phyloP scores from a whole-genome alignment of 1,284 basidiomycete genomes.

The Ustilago lituana region DNA sequence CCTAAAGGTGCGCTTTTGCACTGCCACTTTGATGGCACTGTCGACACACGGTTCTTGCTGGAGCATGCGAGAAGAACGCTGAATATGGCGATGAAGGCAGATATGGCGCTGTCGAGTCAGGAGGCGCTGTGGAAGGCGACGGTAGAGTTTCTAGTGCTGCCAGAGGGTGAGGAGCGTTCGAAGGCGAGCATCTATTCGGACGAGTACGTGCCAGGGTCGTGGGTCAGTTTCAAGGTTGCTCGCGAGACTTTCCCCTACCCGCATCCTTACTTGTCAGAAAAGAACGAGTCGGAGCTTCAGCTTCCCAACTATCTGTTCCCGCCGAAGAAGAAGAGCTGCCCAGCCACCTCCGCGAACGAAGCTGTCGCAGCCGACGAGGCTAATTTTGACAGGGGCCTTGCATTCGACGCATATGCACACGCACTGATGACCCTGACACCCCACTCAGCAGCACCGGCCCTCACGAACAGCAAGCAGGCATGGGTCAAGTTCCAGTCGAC shows the following conservation, averaged over 20 bases:
- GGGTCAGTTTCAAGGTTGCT: conserved; percentile 42
- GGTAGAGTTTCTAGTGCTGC: conserved; percentile 40
- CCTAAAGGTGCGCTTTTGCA: conserved; percentile 56
- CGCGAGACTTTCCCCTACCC: conserved; percentile 39
- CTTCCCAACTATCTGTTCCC: conserved; percentile 25
- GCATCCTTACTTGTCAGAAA: conserved; percentile 30
- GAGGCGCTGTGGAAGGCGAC: conserved; percentile 39
- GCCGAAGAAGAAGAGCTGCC: background rate
- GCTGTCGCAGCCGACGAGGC: background rate
- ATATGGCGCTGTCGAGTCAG: conserved; percentile 19
- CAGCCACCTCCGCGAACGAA: background rate
- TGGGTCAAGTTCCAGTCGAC: conserved; percentile 58
- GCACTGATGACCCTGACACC: conserved; percentile 58
- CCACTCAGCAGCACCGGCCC: conserved; percentile 10
- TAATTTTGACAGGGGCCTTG: background rate
- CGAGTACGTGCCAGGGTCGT: conserved; percentile 39
- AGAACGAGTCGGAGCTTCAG: background rate
- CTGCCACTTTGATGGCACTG: conserved; percentile 60
- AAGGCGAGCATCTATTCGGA: conserved; percentile 30
- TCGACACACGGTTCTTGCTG: conserved; percentile 50
- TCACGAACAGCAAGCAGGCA: conserved; percentile 51
- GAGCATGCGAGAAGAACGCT: conserved; percentile 23
- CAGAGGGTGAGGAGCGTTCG: conserved; percentile 8
- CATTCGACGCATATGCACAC: conserved; percentile 53
- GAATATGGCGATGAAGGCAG: conserved; percentile 45